Conservation (phyloP, 2,329 filamentous ascomycete species). For the Pseudopyrenochaeta lycopersici region DNA sequence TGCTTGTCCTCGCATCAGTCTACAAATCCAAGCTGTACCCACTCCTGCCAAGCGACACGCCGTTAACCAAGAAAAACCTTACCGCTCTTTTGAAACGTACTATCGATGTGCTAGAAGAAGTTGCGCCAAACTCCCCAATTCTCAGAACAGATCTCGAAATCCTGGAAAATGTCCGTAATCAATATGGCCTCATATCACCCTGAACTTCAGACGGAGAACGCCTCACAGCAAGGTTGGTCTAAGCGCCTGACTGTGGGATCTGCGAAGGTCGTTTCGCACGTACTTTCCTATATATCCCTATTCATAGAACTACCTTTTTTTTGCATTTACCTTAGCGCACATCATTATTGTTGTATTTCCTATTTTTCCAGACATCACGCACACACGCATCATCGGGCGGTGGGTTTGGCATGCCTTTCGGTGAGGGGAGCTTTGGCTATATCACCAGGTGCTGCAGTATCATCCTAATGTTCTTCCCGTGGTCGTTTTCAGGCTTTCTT, state of each 20-base stretch:
- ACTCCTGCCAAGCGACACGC: slow-evolving; percentile 38
- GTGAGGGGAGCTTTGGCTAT: too few relatives aligned
- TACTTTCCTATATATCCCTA: slow-evolving; percentile 15
- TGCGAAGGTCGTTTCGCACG: not conserved
- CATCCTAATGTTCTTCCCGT: too few relatives aligned
- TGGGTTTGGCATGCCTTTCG: too few relatives aligned
- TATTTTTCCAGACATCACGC: slow-evolving; percentile 15
- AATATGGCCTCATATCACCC: slow-evolving; percentile 21
- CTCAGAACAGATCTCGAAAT: slow-evolving; percentile 79
- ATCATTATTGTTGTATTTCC: slow-evolving; percentile 10
- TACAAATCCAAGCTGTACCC: slow-evolving; percentile 66
- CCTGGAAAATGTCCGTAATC: slow-evolving; percentile 58
- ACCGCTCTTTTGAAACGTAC: slow-evolving; percentile 59
- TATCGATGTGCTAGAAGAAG: slow-evolving; percentile 76
- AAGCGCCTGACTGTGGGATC: not conserved
- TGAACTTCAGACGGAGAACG: not conserved
- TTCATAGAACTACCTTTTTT: slow-evolving; percentile 1
- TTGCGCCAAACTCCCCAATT: slow-evolving; percentile 77
- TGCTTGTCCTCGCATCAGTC: slow-evolving; percentile 86
- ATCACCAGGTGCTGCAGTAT: too few relatives aligned
- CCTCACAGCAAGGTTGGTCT: not conserved
- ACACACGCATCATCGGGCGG: slow-evolving; percentile 36
- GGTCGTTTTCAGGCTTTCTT: too few relatives aligned
- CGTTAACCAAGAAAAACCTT: slow-evolving; percentile 37
- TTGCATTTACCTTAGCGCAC: slow-evolving; percentile 23